Conservation (phyloP, 768 basidiomycete genomes). For the Kwoniella newhampshirensis region DNA sequence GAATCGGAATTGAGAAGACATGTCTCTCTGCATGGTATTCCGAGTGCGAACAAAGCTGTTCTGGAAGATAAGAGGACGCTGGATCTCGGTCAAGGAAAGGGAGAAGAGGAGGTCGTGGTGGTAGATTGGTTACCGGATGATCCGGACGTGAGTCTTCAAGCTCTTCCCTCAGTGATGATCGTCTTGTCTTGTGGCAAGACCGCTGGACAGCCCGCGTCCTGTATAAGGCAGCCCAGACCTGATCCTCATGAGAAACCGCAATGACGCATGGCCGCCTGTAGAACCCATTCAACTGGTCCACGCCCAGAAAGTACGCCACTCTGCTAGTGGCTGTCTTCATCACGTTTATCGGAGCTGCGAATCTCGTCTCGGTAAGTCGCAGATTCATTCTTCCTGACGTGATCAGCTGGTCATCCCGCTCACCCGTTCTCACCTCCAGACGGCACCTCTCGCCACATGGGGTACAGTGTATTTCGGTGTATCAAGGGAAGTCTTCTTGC, state of each 20-base stretch:
- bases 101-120: slow-evolving; percentile 42
- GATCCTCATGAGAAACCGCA: too few relatives aligned
- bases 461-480: slow-evolving; percentile 27
- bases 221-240: too few relatives aligned
- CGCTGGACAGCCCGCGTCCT: too few relatives aligned
- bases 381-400: too few relatives aligned
- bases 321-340: slow-evolving; percentile 31
- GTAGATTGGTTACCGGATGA: slow-evolving; percentile 46
- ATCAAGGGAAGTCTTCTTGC: slow-evolving; percentile 17
- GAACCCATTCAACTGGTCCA: slow-evolving; percentile 52
- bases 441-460: slow-evolving; percentile 17
- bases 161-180: not conserved
- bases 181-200: too few relatives aligned
- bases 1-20: slow-evolving; percentile 17
- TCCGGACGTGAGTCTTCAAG: slow-evolving; percentile 41
- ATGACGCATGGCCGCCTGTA: too few relatives aligned
- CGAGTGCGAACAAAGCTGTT: slow-evolving; percentile 12
- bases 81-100: slow-evolving; percentile 34
- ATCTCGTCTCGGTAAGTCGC: slow-evolving; percentile 5
- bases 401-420: too few relatives aligned
- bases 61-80: slow-evolving; percentile 21
- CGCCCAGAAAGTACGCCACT: slow-evolving; percentile 34
- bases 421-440: too few relatives aligned
- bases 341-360: slow-evolving; percentile 28
- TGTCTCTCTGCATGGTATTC: slow-evolving; percentile 13